Evolutionary conservation across 805 yeast species (phyloP), one percentile per base, ranked within the genome.

Genomic region (Lipomyces yamanashiensis): DNA sequence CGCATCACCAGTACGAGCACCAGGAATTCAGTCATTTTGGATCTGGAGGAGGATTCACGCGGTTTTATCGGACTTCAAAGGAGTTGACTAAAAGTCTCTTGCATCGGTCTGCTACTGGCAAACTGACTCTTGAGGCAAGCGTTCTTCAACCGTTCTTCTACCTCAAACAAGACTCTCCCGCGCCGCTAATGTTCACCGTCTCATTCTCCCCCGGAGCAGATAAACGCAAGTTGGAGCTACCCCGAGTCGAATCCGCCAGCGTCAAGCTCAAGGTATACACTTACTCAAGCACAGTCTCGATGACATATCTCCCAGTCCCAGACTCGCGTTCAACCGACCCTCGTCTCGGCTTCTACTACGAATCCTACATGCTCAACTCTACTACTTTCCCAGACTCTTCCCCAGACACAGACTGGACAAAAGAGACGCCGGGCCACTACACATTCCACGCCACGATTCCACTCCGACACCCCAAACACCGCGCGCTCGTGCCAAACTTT

Each of bases 271-370:
- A 61, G 12, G 63, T 40, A 1, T 39, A 51, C 39, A 64, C 68
- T 1, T 64, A 40, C 51, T 64, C 50, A 43, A 37, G 34, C 37
- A 54, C 63, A 2, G 47, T 19, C 19, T 21, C 62, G 4, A 47
- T 64, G 58, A 45, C 58, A 3, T 62, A 61, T 50, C 33, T 64
- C 9, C 68, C 68, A 7, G 51, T 45, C 7, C 66, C 65, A 13
- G 53, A 58, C n/a, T 61, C 66, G 13, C 41, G 58, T 10, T 48
- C 33, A 44, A 23, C 51, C 7, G 66, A 64, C 28, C 57, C 66
- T 4, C 47, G 39, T 12, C 54, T 64, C 12, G 66, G 68, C 6
- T 12, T 54, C 7, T 64, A 64, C 47, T 21, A 13, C n/a, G 62
- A 60, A 40, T 19, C 54, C 13, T 58, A 21, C 33, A 37, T 50